Evolutionary conservation across 495 filamentous ascomycete species (phyloP).

Genomic region (Amorphotheca resinae): DNA sequence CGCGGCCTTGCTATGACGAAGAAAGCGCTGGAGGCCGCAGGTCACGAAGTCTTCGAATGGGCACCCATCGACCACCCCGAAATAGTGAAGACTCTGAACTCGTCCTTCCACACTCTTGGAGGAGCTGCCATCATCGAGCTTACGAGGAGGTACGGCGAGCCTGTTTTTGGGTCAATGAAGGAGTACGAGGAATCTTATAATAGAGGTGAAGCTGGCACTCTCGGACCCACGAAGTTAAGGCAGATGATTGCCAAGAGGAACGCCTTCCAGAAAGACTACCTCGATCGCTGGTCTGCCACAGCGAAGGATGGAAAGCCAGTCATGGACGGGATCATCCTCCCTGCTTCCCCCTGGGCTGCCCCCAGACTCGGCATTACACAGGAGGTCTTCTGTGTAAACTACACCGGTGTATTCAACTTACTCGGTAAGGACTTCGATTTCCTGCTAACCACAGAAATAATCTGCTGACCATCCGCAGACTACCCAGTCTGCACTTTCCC

Average conservation of each 20-base stretch:
- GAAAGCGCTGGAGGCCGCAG: constrained; percentile 29
- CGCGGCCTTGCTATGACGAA: constrained; percentile 32
- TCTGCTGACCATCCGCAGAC: constrained; percentile 11
- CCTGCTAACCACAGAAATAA: not conserved
- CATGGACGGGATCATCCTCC: constrained; percentile 23
- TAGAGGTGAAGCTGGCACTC: constrained; percentile 14
- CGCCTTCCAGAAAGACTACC: constrained; percentile 39
- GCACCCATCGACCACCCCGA: constrained; percentile 26
- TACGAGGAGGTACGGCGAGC: constrained; percentile 35
- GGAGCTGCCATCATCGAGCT: constrained; percentile 41
- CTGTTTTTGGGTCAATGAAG: constrained; percentile 28
- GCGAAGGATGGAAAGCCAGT: constrained; percentile 17
- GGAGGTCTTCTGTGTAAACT: constrained; percentile 18
- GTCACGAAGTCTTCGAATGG: constrained; percentile 29
- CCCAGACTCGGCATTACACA: constrained; percentile 18
- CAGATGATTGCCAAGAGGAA: constrained; percentile 32
- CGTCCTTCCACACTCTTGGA: constrained; percentile 42
- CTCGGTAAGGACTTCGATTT: constrained; percentile 8
- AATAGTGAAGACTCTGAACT: constrained; percentile 36
- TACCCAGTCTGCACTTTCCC: constrained; percentile 20
- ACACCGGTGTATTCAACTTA: constrained; percentile 17
- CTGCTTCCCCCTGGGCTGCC: constrained; percentile 13
- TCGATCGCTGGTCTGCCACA: constrained; percentile 40
- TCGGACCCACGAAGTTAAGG: constrained; percentile 16
- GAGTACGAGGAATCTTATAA: constrained; percentile 13